Evolutionary conservation across 805 yeast genomes (phyloP), one percentile per base, ranked within the genome.

Genomic region (Barnettozyma californica): DNA sequence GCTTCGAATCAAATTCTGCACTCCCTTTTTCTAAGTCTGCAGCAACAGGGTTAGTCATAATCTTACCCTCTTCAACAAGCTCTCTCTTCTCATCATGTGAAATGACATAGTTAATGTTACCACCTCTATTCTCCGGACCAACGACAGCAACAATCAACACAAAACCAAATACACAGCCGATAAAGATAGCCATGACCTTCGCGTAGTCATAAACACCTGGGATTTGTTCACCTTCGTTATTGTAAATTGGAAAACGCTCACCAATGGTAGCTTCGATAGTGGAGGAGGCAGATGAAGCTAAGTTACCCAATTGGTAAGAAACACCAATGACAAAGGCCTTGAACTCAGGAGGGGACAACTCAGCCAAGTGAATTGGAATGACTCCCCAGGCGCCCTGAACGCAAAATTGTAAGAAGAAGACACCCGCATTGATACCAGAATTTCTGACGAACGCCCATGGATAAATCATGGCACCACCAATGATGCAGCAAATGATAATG

Each of bases 371-470:
- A 49, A 80, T 71, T 46, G 87, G 87, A 46, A 77, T 70, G 38
- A 80, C 81, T 56, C 87, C 87, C 83, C 84, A 82, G 25, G 82
- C 80, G 58, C 87, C 87, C 66, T 80, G 85, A 46, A 82, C 85
- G 51, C 75, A 77, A 59, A 77, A 77, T 59, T 81, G 86, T 50
- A 81, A 64, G 66, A 78, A 80, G 62, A 81, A 80, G 1, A 68
- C 84, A 52, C 82, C 83, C 0, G 82, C 83, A 54, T 76, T 75
- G 49, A 77, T 73, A 16, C 74, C 81, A 35, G 68, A 66, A 31
- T 64, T 63, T 63, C 72, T 40, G 58, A 77, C 58, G 64, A 71
- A 78, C 1, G 80, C 82, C 80, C 83, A 78, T 54, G 87, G 87
- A 57, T 82, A 82, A 47, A 81, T 73, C 56, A 81, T 63, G 2